Base-by-base conservation (phyloP, 805 yeast genomes). In the Kregervanrija delftensis region DNA sequence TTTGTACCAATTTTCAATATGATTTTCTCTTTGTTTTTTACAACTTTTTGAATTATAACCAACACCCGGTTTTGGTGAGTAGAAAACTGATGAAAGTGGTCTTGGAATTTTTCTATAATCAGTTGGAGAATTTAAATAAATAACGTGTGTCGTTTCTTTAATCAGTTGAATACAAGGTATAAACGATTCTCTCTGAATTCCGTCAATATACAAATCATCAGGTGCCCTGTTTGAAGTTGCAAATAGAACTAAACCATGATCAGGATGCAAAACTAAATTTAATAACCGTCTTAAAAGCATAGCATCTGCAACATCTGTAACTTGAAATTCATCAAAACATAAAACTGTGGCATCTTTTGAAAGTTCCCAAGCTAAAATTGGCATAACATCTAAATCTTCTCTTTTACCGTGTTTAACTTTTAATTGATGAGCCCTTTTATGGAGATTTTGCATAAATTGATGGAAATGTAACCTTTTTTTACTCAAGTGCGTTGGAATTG, bases 221-320 rank as follows among this genome's bases (percentile, higher is more conserved):
- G 99, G 99, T 1, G 90, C 90, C 55, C 99, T 78, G 64, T 93
- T 93, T 8, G 96, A 88, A 1, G 99, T 93, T 28, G 96, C 90
- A 69, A 93, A 90, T 9, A 93, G 66, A 1, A 90, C 81, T 16
- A 90, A 81, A 1, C 98, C 98, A 57, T 84, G 83, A 42, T 82
- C 77, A 0, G 81, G 77, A 39, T 83, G 76, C 45, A 90, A 65
- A n/a, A 86, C 71, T 34, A 79, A 64, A 55, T 79, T 76, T 35
- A 87, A 58, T 35, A 90, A 67, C 41, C 96, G 72, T 50, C 99
- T 77, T 37, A 93, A 71, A 32, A 93, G 72, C 98, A 93, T 93
- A 2, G 99, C 99, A 64, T 93, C 99, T 0, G 98, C 99, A 30
- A 93, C 97, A 63, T 93, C 99, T 1, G 96, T 88, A 37, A 93